Base-by-base conservation (phyloP, 768 basidiomycete genomes). In the Crucibulum laeve region DNA sequence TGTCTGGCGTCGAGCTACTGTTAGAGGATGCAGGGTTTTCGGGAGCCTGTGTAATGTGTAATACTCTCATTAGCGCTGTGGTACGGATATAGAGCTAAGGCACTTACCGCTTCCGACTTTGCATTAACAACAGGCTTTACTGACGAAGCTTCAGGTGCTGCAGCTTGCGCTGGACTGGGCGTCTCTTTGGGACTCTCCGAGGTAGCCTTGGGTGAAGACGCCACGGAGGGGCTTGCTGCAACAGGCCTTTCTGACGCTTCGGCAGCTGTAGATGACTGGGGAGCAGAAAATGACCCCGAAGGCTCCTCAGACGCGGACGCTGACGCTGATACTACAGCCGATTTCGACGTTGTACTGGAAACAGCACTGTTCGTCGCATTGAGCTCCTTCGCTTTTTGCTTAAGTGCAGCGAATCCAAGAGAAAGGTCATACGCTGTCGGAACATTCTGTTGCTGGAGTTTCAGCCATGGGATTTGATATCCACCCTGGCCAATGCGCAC, bases 381-480 rank as follows among this genome's bases (percentile, higher is more conserved):
- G 5, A 11, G 5, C 24, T 43, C 4, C 48, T 54, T 57, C 34
- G 44, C 46, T 42, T 58, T 54, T 48, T 58, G 5, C 22, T 40
- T 40, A 42, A 5, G 47, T 46, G n/a, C 21, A 10, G 44, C 42
- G 3, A 44, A 23, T 11, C 32, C 46, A 13, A 70, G 53, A 4
- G 47, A 52, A n/a, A 73, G 50, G 19, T 52, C 41, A 48, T 84
- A 86, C 6, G 55, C 47, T 23, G 80, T 78, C 11, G 79, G 71
- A 5, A 84, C 80, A 35, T 56, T 51, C 30, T 58, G 61, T 57
- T 84, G 80, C 25, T 64, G 58, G 39, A 85, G 64, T 40, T 83
- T 71, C 47, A 86, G 59, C 82, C 81, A 86, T 8, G 84, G 84
- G 33, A 85, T 57, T 45, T 67, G 64, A 52, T 87, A 87, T 14